These are phyloP conservation scores for Candida succiphila DNA, from an alignment of 805 yeast genomes.

Conservation along the genomic window DNA sequence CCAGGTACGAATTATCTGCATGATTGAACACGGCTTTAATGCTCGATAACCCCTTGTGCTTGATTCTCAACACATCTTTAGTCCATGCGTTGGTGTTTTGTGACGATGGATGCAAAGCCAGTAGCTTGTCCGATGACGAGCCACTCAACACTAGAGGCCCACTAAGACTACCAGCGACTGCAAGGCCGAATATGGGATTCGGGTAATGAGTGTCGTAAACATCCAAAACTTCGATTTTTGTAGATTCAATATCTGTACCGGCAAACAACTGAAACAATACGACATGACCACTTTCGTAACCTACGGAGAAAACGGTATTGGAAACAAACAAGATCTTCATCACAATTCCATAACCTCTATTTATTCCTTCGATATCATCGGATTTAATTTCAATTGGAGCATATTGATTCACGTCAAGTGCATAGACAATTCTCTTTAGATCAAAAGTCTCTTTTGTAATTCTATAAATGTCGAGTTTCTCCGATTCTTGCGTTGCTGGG, in stretches of 20 bases:
- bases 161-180: conserved; percentile 24
- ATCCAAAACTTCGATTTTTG: conserved; percentile 10
- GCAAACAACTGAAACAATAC: too few relatives aligned
- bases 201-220: conserved; percentile 39
- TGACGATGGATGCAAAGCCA: conserved; percentile 4
- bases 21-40: conserved; percentile 4
- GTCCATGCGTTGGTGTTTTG: neutral
- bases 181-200: conserved; percentile 39
- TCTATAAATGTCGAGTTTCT: conserved; percentile 52
- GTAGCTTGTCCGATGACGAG: conserved; percentile 36
- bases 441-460: conserved; percentile 12
- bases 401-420: conserved; percentile 21
- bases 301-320: conserved; percentile 31
- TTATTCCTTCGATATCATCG: conserved; percentile 14
- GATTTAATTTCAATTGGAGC: too few relatives aligned
- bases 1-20: too few relatives aligned
- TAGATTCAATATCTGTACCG: conserved; percentile 12
- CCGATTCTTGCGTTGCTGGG: conserved; percentile 58
- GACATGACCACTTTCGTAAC: conserved; percentile 70
- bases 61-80: conserved; percentile 8
- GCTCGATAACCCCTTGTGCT: conserved; percentile 29
- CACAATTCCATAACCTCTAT: conserved; percentile 48
- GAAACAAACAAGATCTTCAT: conserved; percentile 43
- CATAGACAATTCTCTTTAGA: conserved; percentile 24
- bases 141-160: conserved; percentile 27